Percentiles rank a stretch among this genome's conserved stretches.
These are phyloP conservation scores for Nowakowskiella sp. DNA, from an alignment of 192 early-diverging fungal species.

Conservation along the genomic window DNA sequence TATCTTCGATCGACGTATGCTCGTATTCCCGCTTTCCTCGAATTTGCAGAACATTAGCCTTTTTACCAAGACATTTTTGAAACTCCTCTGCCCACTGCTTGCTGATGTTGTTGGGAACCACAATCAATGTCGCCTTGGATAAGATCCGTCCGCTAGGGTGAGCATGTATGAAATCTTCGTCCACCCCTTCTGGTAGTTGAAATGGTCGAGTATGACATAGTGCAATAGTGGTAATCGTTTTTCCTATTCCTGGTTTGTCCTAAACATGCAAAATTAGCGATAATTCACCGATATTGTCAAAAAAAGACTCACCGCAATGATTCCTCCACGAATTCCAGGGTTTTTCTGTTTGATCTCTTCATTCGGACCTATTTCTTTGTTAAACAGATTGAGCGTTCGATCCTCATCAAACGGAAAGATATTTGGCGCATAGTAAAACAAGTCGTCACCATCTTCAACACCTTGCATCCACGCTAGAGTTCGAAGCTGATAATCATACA, in stretches of 20 bases:
- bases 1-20: neutral
- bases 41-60: constrained; percentile 5
- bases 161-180: no score
- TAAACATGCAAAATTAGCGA: no score
- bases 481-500: constrained; percentile 8
- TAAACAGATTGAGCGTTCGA: no score
- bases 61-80: constrained; percentile 13
- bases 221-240: constrained; percentile 8
- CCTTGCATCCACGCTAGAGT: constrained; percentile 7
- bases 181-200: neutral
- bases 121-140: constrained; percentile 5
- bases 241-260: constrained; percentile 14
- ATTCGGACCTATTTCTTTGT: no score
- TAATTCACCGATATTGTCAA: no score
- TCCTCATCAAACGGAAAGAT: no score
- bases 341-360: no score
- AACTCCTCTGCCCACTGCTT: constrained; percentile 16
- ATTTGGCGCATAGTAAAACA: constrained; percentile 2
- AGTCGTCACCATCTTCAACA: constrained; percentile 3
- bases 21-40: constrained; percentile 10
- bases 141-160: no score
- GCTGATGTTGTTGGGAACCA: constrained; percentile 17
- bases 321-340: constrained; percentile 10
- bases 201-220: constrained; percentile 9
- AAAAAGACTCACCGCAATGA: constrained; percentile 18